phyloP scores from a whole-genome alignment of 2,329 filamentous ascomycete species.

The Coniochaeta prunicola region DNA sequence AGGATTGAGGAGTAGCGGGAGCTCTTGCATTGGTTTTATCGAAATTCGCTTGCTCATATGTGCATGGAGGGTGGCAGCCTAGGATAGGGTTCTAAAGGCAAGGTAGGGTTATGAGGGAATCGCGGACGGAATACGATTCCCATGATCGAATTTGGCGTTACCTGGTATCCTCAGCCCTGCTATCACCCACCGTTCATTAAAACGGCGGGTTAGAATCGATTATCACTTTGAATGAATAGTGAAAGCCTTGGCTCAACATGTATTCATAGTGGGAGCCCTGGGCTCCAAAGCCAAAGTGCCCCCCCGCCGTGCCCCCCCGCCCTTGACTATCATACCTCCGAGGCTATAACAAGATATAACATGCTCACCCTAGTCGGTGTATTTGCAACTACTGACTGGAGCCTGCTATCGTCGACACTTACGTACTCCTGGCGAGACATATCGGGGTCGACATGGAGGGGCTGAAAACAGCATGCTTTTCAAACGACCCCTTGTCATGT shows the following conservation, averaged over 20 bases:
- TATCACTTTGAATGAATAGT: not conserved
- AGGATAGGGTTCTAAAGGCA: too few species aligned
- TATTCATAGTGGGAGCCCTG: not conserved
- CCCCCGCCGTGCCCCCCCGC: too few species aligned
- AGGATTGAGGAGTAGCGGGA: slow-evolving; percentile 28
- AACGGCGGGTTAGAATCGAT: not conserved
- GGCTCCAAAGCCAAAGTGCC: not conserved
- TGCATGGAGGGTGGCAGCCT: not conserved
- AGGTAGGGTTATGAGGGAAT: not conserved
- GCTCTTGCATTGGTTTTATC: not conserved
- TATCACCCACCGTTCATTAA: not conserved
- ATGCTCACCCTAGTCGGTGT: too few species aligned
- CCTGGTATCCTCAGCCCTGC: not conserved
- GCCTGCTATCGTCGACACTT: too few species aligned
- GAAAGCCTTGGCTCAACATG: not conserved
- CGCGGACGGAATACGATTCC: not conserved
- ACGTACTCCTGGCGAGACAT: too few species aligned
- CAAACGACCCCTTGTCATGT: too few species aligned
- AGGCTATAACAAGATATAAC: too few species aligned
- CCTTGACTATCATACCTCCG: too few species aligned
- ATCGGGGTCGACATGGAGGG: too few species aligned
- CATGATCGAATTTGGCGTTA: not conserved
- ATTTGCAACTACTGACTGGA: too few species aligned
- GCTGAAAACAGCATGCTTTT: too few species aligned
- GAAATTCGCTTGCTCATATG: too few species aligned